Base-by-base conservation (phyloP, 805 yeast genomes). In the Brettanomyces nanus region DNA sequence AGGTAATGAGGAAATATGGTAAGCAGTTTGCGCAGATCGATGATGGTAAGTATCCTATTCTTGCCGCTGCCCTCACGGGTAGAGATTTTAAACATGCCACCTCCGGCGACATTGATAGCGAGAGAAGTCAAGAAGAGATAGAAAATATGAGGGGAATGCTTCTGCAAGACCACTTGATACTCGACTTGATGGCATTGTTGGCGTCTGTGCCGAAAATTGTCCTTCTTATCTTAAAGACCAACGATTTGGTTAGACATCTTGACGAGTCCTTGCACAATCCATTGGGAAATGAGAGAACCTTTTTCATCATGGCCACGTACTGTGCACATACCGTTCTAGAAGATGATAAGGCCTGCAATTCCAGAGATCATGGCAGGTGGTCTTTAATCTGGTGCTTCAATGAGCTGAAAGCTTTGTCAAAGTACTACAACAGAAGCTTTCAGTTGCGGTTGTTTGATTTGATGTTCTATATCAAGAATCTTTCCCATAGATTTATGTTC, bases 41-140 rank as follows among this genome's bases (percentile, higher is more conserved):
- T 27, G 90, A 82, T 21, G 79, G 77, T 6, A 84, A 85, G 51
- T 86, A 89, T 61, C 81, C 83, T 18, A 65, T 92, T 10, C 82
- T 92, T 54, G 84, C 94, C 1, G 87, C 95, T 1, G 97, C 97
- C 2, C 79, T 92, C 31, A 92, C 98, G 0, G 99, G 98, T 1
- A 68, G 99, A 41, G 94, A 89, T 49, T 84, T 83, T 19, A 77
- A 81, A 17, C 75, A 77, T 39, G 90, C 94, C 0, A 54, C 83
- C 37, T 69, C 71, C 44, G 77, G 80, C 37, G 81, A 84, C 44
- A 69, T 82, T 14, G 62, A 70, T 11, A 59, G 70, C 22, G 53
- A 60, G 0, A 68, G 96, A 37, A 61, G 73, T 17, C 65, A 69
- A 0, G 68, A 65, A 1, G 99, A 92, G 56, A 71, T 83, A 28